phyloP scores from a whole-genome alignment of 345 rosid genomes.

The Eutrema heterophyllum region DNA sequence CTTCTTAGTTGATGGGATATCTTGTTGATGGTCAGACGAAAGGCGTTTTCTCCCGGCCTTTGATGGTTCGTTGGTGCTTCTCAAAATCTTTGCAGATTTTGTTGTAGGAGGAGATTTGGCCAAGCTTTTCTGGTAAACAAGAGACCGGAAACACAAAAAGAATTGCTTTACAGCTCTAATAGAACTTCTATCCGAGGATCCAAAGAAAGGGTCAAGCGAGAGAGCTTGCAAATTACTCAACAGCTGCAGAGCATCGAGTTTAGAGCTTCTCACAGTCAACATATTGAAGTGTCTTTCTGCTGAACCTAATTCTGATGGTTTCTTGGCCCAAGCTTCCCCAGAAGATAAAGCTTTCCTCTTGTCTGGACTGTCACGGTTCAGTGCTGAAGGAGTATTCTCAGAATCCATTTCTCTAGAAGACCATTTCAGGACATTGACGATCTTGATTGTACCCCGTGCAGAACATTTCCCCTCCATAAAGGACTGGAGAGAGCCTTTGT shows the following conservation, averaged over 20 bases:
- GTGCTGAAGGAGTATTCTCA: conserved; percentile 31
- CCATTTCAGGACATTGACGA: conserved; percentile 44
- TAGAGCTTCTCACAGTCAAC: conserved; percentile 27
- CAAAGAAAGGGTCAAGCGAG: conserved; percentile 68
- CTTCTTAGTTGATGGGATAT: conserved; percentile 59
- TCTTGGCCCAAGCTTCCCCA: conserved; percentile 37
- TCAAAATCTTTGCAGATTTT: conserved; percentile 36
- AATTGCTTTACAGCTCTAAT: conserved; percentile 40
- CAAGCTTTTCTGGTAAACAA: conserved; percentile 64
- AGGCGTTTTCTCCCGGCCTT: conserved; percentile 59
- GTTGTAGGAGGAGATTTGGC: conserved; percentile 35
- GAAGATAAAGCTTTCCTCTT: conserved; percentile 40
- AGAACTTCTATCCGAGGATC: conserved; percentile 38
- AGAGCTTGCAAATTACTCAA: conserved; percentile 61
- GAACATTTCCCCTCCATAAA: conserved; percentile 28
- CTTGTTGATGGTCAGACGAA: conserved; percentile 68
- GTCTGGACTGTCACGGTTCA: conserved; percentile 33
- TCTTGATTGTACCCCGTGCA: conserved; percentile 39
- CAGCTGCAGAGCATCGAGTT: conserved; percentile 41
- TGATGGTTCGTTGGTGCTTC: conserved; percentile 48
- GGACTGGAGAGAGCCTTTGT: conserved; percentile 35
- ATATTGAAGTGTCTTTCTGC: conserved; percentile 36
- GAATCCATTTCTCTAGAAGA: conserved; percentile 31
- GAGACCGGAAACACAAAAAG: conserved; percentile 60
- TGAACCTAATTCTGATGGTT: conserved; percentile 24